phyloP scores from a whole-genome alignment of 345 rosid genomes.

The Eucalyptus coolabah region DNA sequence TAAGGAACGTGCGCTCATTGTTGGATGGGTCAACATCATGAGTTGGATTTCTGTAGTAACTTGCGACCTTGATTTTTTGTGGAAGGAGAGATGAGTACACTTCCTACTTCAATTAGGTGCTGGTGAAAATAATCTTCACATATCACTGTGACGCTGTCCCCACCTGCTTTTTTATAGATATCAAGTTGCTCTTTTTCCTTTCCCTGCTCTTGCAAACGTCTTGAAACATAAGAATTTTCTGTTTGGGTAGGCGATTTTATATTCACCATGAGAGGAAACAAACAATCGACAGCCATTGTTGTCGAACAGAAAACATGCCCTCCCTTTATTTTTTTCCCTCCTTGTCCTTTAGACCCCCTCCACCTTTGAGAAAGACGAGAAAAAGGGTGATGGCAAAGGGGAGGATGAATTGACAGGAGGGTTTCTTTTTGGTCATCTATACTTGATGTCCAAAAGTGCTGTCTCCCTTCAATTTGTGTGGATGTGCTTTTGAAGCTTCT shows the following conservation, averaged over 20 bases:
- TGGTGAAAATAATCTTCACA: not conserved
- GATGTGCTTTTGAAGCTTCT: not conserved
- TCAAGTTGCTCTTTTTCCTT: not conserved
- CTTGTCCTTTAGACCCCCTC: not conserved
- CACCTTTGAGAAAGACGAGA: not conserved
- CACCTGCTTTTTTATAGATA: not conserved
- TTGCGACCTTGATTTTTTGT: not conserved
- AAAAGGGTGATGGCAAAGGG: not conserved
- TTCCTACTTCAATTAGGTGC: not conserved
- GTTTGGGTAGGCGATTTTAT: not conserved
- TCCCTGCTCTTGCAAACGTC: not conserved
- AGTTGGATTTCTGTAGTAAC: not conserved
- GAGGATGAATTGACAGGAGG: not conserved
- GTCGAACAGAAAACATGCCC: not conserved
- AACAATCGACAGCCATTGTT: not conserved
- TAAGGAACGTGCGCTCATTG: not conserved
- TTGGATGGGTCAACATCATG: not conserved
- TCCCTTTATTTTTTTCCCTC: not conserved
- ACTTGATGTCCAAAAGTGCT: not conserved
- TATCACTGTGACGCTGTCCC: not conserved
- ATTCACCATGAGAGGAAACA: not conserved
- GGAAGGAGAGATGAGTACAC: not conserved
- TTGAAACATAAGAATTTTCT: not conserved
- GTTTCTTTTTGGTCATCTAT: not conserved
- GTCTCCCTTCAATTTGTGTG: not conserved